Conservation (phyloP, 2,329 filamentous ascomycete genomes). For the Claviceps quebecensis region DNA sequence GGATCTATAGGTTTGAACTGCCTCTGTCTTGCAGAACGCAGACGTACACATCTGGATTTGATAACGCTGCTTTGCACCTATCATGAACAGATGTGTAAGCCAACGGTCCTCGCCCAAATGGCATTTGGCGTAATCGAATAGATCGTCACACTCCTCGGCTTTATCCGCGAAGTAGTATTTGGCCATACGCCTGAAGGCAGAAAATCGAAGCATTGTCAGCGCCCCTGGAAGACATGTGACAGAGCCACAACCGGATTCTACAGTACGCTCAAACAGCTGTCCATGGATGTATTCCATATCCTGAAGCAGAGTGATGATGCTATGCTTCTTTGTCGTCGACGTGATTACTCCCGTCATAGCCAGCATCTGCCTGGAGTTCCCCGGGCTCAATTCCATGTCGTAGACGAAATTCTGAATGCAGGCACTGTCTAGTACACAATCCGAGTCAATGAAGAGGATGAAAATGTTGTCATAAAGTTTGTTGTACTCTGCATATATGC, state of each 20-base stretch:
- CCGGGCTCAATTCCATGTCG: slow-evolving; percentile 94
- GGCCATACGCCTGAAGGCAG: slow-evolving; percentile 90
- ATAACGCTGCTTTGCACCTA: slow-evolving; percentile 80
- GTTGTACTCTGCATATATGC: slow-evolving; percentile 76
- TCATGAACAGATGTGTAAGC: slow-evolving; percentile 98
- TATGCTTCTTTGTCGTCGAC: slow-evolving; percentile 77
- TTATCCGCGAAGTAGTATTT: slow-evolving; percentile 98
- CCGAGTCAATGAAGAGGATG: slow-evolving; percentile 92
- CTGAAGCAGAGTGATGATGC: slow-evolving; percentile 80
- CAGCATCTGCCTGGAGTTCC: slow-evolving; percentile 82
- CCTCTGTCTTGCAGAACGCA: slow-evolving; percentile 96
- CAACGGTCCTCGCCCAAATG: slow-evolving; percentile 92
- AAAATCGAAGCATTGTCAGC: slow-evolving; percentile 90
- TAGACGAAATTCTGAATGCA: slow-evolving; percentile 97
- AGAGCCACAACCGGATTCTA: slow-evolving; percentile 85
- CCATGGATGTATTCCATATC: slow-evolving; percentile 98
- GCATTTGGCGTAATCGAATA: slow-evolving; percentile 94
- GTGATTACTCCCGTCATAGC: slow-evolving; percentile 98
- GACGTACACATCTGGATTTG: slow-evolving; percentile 97
- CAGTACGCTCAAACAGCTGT: slow-evolving; percentile 87
- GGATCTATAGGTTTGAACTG: slow-evolving; percentile 73
- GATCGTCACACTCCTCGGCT: slow-evolving; percentile 83
- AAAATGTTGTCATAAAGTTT: slow-evolving; percentile 84
- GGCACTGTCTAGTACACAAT: slow-evolving; percentile 81
- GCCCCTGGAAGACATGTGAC: slow-evolving; percentile 92